phyloP scores from a whole-genome alignment of 2,329 filamentous ascomycete species.

The Ascochyta rabiei region DNA sequence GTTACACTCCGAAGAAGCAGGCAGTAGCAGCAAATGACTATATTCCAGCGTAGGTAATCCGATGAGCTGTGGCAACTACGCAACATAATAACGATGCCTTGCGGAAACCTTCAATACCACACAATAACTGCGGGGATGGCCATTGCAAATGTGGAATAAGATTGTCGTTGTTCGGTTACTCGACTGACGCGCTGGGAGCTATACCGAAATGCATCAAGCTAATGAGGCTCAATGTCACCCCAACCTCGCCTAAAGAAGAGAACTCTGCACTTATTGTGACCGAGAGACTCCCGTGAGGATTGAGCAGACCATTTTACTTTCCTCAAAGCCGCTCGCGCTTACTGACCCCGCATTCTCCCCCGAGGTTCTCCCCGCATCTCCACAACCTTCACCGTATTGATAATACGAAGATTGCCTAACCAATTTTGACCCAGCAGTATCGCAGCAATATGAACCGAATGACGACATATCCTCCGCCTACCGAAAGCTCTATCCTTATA shows the following conservation, averaged over 20 bases:
- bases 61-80: background rate
- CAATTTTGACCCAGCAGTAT: background rate
- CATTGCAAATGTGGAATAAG: background rate
- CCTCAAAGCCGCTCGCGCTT: background rate
- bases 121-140: background rate
- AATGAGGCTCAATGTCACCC: background rate
- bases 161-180: background rate
- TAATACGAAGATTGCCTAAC: background rate
- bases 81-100: background rate
- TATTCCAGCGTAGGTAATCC: background rate
- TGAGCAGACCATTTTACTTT: background rate
- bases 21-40: background rate
- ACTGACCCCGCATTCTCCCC: constrained; percentile 3
- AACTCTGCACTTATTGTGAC: background rate
- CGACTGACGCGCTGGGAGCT: background rate
- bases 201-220: background rate
- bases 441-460: constrained; percentile 1
- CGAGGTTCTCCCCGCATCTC: constrained; percentile 4
- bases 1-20: constrained; percentile 41
- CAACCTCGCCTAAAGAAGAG: background rate
- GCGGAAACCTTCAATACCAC: background rate
- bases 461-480: background rate
- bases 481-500: background rate
- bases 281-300: background rate
- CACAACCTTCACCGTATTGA: background rate